Evolutionary conservation across 306 rosid genomes (phyloP), one percentile per base, ranked within the genome.

Genomic region (Spatholobus suberectus): DNA sequence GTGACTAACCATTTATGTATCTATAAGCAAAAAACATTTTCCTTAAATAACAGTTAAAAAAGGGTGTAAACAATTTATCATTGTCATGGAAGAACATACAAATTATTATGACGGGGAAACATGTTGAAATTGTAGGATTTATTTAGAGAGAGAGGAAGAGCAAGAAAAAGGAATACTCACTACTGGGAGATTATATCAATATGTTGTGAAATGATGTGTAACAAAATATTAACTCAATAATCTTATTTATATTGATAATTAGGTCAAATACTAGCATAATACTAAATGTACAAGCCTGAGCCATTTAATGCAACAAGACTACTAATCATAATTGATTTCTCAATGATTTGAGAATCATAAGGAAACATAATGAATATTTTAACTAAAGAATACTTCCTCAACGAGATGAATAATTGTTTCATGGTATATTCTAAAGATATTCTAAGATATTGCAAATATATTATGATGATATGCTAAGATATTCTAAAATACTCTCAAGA

Each of bases 1-100:
- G 46, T 58, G 27, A 77, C 41, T 57, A 26, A 77, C 59, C 34
- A 58, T 54, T 71, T 55, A 26, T 54, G n/a, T 40, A n/a, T 40
- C 9, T 67, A 49, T 58, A 79, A 70, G 55, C 76, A n/a, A 27
- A 41, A 73, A 82, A 79, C 14, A 43, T 80, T 37, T 70, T 80
- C 81, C 81, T 20, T 17, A 14, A 52, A 52, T 5, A 58, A 57
- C 66, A 35, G 40, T 57, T 6, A 9, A 9, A 20, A 75, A 24
- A 8, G 37, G 54, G 55, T 32, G 37, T 5, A 57, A 51, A 65
- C 54, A 76, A 70, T 55, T 27, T 66, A 40, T 21, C 32, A 23
- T 21, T 43, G 63, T 57, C 70, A 69, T 9, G 75, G 76, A 40
- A 70, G 83, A 54, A 38, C 69, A 80, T 5, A 29, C 6, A 80